Percentiles rank a stretch among this genome's conserved stretches.
phyloP scores from a whole-genome alignment of 495 filamentous ascomycete species.

The Halenospora varia region DNA sequence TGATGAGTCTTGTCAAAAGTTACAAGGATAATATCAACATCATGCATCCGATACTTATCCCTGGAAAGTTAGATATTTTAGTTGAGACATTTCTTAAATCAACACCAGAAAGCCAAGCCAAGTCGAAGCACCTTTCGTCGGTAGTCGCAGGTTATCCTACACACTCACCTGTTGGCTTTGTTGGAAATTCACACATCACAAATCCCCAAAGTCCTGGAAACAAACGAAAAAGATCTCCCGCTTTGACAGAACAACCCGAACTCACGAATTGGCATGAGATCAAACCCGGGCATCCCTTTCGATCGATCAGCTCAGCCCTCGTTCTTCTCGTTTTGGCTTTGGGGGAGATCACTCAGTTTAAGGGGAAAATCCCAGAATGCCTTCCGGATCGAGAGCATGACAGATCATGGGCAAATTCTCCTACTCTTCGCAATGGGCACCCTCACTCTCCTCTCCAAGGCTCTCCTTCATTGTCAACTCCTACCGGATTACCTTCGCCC shows the following conservation, averaged over 20 bases:
- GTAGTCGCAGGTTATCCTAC: background rate
- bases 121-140: constrained; percentile 9
- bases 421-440: constrained; percentile 42
- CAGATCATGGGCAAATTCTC: constrained; percentile 42
- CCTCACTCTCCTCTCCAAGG: constrained; percentile 43
- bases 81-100: constrained; percentile 40
- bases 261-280: constrained; percentile 6
- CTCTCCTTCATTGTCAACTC: constrained; percentile 42
- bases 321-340: constrained; percentile 80
- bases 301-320: constrained; percentile 68
- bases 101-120: constrained; percentile 14
- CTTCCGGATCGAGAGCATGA: constrained; percentile 13
- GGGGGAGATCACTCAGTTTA: constrained; percentile 74
- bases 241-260: constrained; percentile 30
- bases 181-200: constrained; percentile 22
- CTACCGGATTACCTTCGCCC: constrained; percentile 40
- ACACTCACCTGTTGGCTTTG: constrained; percentile 26
- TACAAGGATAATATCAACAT: constrained; percentile 80
- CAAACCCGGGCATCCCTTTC: constrained; percentile 42
- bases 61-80: constrained; percentile 43
- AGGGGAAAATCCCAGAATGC: constrained; percentile 57
- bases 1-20: constrained; percentile 61
- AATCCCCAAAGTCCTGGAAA: constrained; percentile 33
- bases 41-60: constrained; percentile 80
- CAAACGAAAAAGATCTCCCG: constrained; percentile 61